These are phyloP conservation scores for Komagataella pastoris DNA, from an alignment of 805 yeast species.

Conservation along the genomic window DNA sequence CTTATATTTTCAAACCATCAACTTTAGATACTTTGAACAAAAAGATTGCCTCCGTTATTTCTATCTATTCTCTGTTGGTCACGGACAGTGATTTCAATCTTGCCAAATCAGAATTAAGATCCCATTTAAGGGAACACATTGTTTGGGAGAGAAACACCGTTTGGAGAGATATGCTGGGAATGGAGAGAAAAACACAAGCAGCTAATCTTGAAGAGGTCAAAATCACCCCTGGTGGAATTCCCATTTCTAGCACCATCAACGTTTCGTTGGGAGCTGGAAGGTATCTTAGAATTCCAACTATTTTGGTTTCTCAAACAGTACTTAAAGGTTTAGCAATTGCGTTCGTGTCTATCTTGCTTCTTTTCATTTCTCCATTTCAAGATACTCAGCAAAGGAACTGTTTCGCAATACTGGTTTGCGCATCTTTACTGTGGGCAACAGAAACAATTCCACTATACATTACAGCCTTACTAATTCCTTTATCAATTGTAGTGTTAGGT, in stretches of 20 bases:
- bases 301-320: slow-evolving; percentile 22
- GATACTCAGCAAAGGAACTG: slow-evolving; percentile 62
- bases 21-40: slow-evolving; percentile 35
- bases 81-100: slow-evolving; percentile 22
- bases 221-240: slow-evolving; percentile 9
- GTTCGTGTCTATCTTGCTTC: slow-evolving; percentile 27
- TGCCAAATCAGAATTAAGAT: slow-evolving; percentile 30
- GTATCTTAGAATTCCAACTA: slow-evolving; percentile 17
- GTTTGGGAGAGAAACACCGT: slow-evolving; percentile 97
- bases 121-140: slow-evolving; percentile 73
- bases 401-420: slow-evolving; percentile 67
- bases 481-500: slow-evolving; percentile 59
- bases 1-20: slow-evolving; percentile 39
- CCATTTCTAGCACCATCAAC: slow-evolving; percentile 6
- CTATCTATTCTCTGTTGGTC: slow-evolving; percentile 25
- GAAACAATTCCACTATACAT: slow-evolving; percentile 88
- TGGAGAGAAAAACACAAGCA: slow-evolving; percentile 78
- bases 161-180: slow-evolving; percentile 91
- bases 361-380: slow-evolving; percentile 44
- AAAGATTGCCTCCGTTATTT: slow-evolving; percentile 30
- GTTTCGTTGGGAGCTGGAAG: slow-evolving; percentile 16
- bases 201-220: slow-evolving; percentile 26
- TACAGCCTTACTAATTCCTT: slow-evolving; percentile 75
- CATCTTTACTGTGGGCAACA: slow-evolving; percentile 91
- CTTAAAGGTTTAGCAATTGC: slow-evolving; percentile 34